phyloP scores from a whole-genome alignment of 2,329 filamentous ascomycete genomes.

The Leptographium wingfieldii region DNA sequence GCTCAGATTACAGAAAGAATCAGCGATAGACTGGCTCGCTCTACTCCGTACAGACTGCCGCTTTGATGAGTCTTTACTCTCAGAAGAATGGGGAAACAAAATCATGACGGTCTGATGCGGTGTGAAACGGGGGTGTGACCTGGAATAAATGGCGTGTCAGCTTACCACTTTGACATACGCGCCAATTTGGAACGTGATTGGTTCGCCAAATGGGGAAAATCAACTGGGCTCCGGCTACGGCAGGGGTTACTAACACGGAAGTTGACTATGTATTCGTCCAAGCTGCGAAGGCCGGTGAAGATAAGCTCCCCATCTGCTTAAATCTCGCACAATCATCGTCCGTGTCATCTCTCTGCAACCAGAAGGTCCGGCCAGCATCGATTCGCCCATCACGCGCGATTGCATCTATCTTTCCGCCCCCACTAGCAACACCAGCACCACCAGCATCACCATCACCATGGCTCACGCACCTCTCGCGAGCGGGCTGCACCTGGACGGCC shows the following conservation, averaged over 20 bases:
- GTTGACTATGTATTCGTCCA: background rate
- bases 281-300: background rate
- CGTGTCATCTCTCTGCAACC: background rate
- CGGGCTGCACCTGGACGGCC: background rate
- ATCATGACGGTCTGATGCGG: too few relatives aligned
- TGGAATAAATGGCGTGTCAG: too few relatives aligned
- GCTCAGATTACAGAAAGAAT: too few relatives aligned
- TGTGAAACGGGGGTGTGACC: too few relatives aligned
- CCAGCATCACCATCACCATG: background rate
- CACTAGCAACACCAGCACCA: too few relatives aligned
- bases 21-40: too few relatives aligned
- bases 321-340: background rate
- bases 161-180: background rate
- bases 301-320: background rate
- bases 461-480: background rate
- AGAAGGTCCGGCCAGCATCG: background rate
- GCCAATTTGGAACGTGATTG: background rate
- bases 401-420: too few relatives aligned
- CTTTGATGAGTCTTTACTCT: too few relatives aligned
- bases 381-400: background rate
- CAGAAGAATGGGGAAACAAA: too few relatives aligned
- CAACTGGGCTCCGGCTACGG: background rate
- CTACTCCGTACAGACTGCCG: too few relatives aligned
- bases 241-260: background rate
- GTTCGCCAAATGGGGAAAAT: background rate